Base-by-base conservation (phyloP, 179 eudicot species). In the Amaranthus tricolor region DNA sequence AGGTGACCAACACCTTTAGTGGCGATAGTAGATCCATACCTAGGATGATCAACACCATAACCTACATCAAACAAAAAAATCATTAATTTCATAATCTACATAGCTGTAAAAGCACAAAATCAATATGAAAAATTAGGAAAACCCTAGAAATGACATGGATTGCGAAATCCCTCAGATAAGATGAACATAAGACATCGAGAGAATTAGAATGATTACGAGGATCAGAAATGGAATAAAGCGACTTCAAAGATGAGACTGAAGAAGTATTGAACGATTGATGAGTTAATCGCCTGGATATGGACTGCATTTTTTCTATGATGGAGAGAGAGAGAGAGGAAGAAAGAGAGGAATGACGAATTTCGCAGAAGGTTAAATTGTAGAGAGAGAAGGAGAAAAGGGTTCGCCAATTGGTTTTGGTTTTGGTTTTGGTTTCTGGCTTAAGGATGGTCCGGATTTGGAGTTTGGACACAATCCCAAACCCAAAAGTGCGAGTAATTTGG, bases 21-120 rank as follows among this genome's bases (percentile, higher is more conserved):
- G 24, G 98, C 82, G 19, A 94, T 73, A n/a, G 83, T 82, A 69
- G 97, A 94, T 53, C 89, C 92, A 50, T 68, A 86, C 77, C 96
- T 79, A 45, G 88, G 87, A 62, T 75, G 84, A 79, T 85, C 86
- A 72, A 24, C 81, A n/a, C 89, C 89, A 86, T 87, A 80, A 78
- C 82, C 97, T 93, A 76, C 45, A 61, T 47, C 57, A 69, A n/a
- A 6, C 47, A 44, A 45, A 31, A 31, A 31, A 3, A 40, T 12
- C 5, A 67, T 21, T 62, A 62, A 50, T 65, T 56, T 19, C 9
- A 17, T 15, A 21, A 73, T 61, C 40, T n/a, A 12, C 64, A 78
- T 54, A 4, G 40, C 40, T 31, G 40, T 31, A 31, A 31, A 31
- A 31, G 3, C 40, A 31, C 40, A 31, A 31, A 31, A 31, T 31